Base-by-base conservation (phyloP, 139 green algal species). In the Chlorokybus atmophyticus region DNA sequence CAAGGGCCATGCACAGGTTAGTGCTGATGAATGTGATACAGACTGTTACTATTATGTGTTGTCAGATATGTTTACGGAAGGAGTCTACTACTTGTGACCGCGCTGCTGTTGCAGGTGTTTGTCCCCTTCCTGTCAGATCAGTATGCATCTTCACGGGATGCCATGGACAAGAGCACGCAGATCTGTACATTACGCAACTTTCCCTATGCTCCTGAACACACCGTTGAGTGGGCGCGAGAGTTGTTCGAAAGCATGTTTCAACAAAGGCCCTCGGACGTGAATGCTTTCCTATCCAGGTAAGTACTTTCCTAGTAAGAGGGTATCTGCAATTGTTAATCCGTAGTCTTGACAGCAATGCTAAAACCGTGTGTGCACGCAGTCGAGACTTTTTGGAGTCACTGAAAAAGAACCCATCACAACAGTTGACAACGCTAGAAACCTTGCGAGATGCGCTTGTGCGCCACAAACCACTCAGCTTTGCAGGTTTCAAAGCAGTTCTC, bases 121-220 rank as follows among this genome's bases (percentile, higher is more conserved):
- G 35, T 44, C 10, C 35, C 35, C 35, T 44, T 44, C 14, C 35
- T 44, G 10, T 21, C 35, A 44, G 35, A 44, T 21, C 35, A 10
- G 35, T 44, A 44, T 14, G 8, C 47, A 54, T 54, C 62, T 4
- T 68, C 59, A 28, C 41, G 35, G 29, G 63, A 72, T 40, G 61
- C 63, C 21, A 44, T 61, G 17, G 61, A 70, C 35, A 25, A 35
- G 5, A 61, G 35, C 17, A 29, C 26, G 3, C 63, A 24, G 3
- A 72, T 70, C 35, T 72, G 63, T 42, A 74, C 62, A 3, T 49
- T 72, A 21, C 64, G 26, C 25, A 72, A 72, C 49, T 72, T 72
- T 44, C 63, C 63, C 5, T 72, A 72, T 53, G 29, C 55, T 10
- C 19, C 48, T 21, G 60, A 70, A 7, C 63, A 72, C 44, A 29